These are phyloP conservation scores for Theobroma cacao DNA, from an alignment of 345 rosid genomes.

Conservation along the genomic window DNA sequence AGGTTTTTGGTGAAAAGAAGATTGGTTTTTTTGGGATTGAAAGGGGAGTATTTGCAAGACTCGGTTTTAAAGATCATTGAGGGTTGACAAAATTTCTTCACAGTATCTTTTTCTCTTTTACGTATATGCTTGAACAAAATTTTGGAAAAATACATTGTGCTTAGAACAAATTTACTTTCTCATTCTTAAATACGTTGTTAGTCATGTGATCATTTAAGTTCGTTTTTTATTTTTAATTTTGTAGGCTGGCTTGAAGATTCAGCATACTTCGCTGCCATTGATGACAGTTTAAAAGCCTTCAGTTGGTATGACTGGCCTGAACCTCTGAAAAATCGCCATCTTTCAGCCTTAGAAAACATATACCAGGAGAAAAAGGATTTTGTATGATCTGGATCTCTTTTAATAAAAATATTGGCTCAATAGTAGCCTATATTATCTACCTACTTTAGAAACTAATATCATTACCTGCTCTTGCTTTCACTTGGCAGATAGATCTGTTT, in stretches of 20 bases:
- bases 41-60: not conserved
- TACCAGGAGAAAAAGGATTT: constrained; percentile 71
- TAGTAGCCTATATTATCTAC: not conserved
- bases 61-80: not conserved
- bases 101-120: not conserved
- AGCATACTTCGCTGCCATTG: constrained; percentile 93
- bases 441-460: constrained; percentile 7
- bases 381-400: constrained; percentile 46
- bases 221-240: constrained; percentile 16
- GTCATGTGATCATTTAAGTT: not conserved
- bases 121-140: not conserved
- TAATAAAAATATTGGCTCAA: constrained; percentile 11
- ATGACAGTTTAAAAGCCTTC: constrained; percentile 46
- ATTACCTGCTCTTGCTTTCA: constrained; percentile 22
- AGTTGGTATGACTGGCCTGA: constrained; percentile 95
- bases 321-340: constrained; percentile 74
- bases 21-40: not conserved
- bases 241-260: constrained; percentile 98
- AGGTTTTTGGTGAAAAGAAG: not conserved
- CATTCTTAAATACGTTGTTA: not conserved
- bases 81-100: not conserved
- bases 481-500: constrained; percentile 71
- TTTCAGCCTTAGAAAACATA: constrained; percentile 82
- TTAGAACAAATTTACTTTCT: not conserved
- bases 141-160: not conserved